phyloP scores from a whole-genome alignment of 306 rosid genomes.

The Malus fusca region DNA sequence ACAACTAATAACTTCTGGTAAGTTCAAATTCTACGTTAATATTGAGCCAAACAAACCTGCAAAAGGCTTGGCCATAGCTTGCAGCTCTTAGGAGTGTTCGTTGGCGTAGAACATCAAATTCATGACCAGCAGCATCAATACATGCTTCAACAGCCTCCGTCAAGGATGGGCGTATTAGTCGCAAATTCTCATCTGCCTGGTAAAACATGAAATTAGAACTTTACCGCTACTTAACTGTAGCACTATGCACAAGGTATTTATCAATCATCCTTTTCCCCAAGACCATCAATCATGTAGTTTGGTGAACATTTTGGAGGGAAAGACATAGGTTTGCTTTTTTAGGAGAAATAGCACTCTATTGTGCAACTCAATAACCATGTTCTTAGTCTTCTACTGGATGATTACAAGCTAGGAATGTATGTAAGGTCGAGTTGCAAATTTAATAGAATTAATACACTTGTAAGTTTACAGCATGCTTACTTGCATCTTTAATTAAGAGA shows the following conservation, averaged over 20 bases:
- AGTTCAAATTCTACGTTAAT: slow-evolving; percentile 5
- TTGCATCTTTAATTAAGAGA: not conserved
- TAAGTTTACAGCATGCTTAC: not conserved
- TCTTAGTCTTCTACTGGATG: not conserved
- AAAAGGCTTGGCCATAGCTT: slow-evolving; percentile 97
- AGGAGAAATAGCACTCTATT: not conserved
- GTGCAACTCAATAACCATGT: not conserved
- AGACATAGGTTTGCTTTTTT: not conserved
- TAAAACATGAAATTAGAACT: slow-evolving; percentile 14
- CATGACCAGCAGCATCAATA: slow-evolving; percentile 91
- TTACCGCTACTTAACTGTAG: not conserved
- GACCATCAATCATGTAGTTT: not conserved
- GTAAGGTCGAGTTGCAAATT: not conserved
- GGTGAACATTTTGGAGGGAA: not conserved
- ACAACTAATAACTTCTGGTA: not conserved
- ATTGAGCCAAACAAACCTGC: slow-evolving; percentile 54
- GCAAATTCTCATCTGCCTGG: slow-evolving; percentile 98
- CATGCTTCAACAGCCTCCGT: slow-evolving; percentile 98
- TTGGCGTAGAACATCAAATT: slow-evolving; percentile 80
- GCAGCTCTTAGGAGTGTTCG: slow-evolving; percentile 85
- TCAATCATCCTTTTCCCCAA: too few relatives aligned
- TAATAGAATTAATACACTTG: not conserved
- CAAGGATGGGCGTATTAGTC: slow-evolving; percentile 74
- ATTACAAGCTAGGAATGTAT: not conserved
- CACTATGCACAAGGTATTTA: not conserved